Evolutionary conservation across 495 filamentous ascomycete species (phyloP).

Genomic region (Delitschia confertaspora): DNA sequence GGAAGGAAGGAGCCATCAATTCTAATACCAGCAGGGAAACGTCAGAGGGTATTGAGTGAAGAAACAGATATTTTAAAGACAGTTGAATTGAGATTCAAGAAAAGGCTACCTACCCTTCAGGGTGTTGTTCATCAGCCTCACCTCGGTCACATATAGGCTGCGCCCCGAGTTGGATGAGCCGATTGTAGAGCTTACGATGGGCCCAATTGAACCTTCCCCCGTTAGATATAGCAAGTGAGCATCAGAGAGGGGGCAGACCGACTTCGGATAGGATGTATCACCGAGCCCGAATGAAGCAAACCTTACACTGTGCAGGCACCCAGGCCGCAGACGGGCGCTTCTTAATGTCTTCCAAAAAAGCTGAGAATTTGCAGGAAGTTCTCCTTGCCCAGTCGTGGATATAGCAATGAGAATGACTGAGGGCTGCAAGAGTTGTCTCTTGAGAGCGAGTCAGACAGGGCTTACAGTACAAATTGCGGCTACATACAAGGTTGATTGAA

Average conservation of each 20-base stretch:
- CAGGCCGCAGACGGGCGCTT: slow-evolving; percentile 62
- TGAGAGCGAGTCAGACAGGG: slow-evolving; percentile 8
- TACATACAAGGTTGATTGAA: slow-evolving; percentile 60
- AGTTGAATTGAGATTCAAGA: neutral
- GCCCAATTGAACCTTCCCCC: slow-evolving; percentile 79
- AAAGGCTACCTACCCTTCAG: slow-evolving; percentile 64
- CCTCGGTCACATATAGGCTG: slow-evolving; percentile 64
- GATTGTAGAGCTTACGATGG: slow-evolving; percentile 73
- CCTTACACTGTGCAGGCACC: slow-evolving; percentile 54
- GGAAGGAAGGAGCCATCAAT: slow-evolving; percentile 73
- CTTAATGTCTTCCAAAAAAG: slow-evolving; percentile 80
- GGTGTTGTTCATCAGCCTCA: slow-evolving; percentile 87
- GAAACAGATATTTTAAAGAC: neutral
- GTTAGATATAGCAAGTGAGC: neutral
- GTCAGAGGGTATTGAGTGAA: slow-evolving; percentile 22
- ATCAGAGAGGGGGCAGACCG: slow-evolving; percentile 20
- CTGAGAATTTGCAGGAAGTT: slow-evolving; percentile 71
- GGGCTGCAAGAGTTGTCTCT: slow-evolving; percentile 44
- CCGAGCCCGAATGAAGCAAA: slow-evolving; percentile 88
- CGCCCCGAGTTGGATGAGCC: slow-evolving; percentile 78
- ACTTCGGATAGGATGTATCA: slow-evolving; percentile 90
- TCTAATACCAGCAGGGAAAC: slow-evolving; percentile 38
- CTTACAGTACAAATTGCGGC: neutral
- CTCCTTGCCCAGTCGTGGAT: slow-evolving; percentile 92
- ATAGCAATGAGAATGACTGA: slow-evolving; percentile 67